Base-by-base conservation (phyloP, 805 yeast species). In the Naumovozyma baii region DNA sequence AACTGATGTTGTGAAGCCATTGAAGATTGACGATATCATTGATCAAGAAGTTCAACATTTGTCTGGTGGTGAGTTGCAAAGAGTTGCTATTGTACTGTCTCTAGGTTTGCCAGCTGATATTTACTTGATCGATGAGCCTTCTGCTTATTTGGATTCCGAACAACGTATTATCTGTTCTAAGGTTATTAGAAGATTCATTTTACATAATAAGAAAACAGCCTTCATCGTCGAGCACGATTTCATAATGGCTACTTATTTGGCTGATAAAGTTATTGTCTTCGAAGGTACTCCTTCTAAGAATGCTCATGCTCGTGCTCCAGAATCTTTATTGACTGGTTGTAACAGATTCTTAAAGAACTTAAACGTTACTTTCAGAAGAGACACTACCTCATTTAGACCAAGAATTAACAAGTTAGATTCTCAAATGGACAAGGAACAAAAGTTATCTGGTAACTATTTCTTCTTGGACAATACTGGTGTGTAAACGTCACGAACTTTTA, bases 141-240 rank as follows among this genome's bases (percentile, higher is more conserved):
- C 96, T 46, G 99, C 99, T 17, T 92, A 92, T 68, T 76, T 92
- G 64, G 99, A 92, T 70, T 90, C 97, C 44, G 99, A 92, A 69
- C 99, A 92, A 70, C 96, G 99, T 85, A 87, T 92, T 59, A 83
- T 92, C 52, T 92, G 98, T 74, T 84, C 98, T 39, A 92, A 92
- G 73, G 98, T 92, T 52, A 92, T 92, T 56, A 83, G 96, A 76
- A 82, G 96, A 67, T 92, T 87, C 61, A 84, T 92, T 58, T 70
- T 92, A 63, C 98, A 92, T 63, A 78, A 96, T 53, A 88, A 90
- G 73, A 92, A 90, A 75, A 90, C 97, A 34, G 98, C 99, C n/a
- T 92, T 92, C 64, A 73, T 92, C 55, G 99, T 92, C 43, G 99
- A 92, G 80, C 99, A 92, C 79, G 99, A 92, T 76, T 92, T 92